phyloP scores from a whole-genome alignment of 768 basidiomycete species.

The Tylopilus intermedius region DNA sequence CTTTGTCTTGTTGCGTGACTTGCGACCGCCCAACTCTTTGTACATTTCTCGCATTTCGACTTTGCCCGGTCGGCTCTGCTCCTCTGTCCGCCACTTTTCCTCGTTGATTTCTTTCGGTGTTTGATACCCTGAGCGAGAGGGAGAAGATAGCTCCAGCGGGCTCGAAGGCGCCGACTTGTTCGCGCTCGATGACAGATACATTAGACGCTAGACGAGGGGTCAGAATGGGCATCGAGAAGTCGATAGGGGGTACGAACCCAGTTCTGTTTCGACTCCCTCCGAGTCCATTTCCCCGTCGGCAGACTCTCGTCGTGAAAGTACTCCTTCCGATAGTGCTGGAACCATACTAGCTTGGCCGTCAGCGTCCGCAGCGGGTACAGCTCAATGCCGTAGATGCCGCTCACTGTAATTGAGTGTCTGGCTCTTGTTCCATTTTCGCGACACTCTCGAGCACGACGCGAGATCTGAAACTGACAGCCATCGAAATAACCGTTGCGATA shows the following conservation, averaged over 20 bases:
- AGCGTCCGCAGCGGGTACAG: background rate
- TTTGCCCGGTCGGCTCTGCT: constrained; percentile 60
- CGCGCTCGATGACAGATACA: constrained; percentile 38
- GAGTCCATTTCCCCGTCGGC: background rate
- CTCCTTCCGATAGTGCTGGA: constrained; percentile 84
- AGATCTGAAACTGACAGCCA: constrained; percentile 42
- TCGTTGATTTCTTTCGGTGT: constrained; percentile 43
- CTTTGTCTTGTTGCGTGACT: constrained; percentile 61
- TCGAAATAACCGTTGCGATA: constrained; percentile 32
- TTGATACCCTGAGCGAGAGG: background rate
- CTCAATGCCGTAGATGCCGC: constrained; percentile 9
- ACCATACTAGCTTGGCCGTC: constrained; percentile 66
- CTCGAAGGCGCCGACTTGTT: constrained; percentile 37
- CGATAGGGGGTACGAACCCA: background rate
- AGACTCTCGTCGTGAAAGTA: constrained; percentile 75
- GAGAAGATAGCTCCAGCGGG: constrained; percentile 20
- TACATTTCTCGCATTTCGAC: constrained; percentile 84
- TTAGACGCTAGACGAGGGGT: constrained; percentile 44
- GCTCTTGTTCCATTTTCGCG: constrained; percentile 62
- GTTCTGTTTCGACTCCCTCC: constrained; percentile 14
- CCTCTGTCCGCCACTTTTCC: constrained; percentile 50
- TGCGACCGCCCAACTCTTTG: constrained; percentile 73
- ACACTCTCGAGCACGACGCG: background rate
- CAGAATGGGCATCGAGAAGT: constrained; percentile 10
- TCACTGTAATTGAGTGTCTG: constrained; percentile 24